Base-by-base conservation (phyloP, 2,329 filamentous ascomycete species). In the Ustilaginoidea virens region DNA sequence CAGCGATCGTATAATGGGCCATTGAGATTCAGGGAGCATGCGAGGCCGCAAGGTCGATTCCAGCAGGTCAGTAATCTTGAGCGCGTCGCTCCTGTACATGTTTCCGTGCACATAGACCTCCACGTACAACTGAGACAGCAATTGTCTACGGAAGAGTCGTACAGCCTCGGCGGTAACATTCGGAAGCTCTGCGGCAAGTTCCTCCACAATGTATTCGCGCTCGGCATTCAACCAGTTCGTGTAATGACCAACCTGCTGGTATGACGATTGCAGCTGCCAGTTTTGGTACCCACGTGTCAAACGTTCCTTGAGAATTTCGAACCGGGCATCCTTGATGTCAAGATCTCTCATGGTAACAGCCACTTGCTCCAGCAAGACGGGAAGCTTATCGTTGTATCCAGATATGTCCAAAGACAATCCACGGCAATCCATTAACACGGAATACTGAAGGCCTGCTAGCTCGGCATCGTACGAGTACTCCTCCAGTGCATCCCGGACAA, bases 381-480 rank as follows among this genome's bases (percentile, higher is more conserved):
- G 64, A 45, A 98, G 73, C 59, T 98, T 98, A 53, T 98, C 90
- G 42, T 94, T 98, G 58, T 96, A 98, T 0, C 90, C 90, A 17
- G 74, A 76, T 4, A 96, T 69, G 10, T 79, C 74, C 23, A 96
- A 59, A 33, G 80, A 75, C 17, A 96, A 49, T 0, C 86, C 86
- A 18, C 74, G 68, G 4, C 69, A 65, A 44, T 81, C 78, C 16
- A 78, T 67, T 4, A 63, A 63, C n/a, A 96, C 69, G 22, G 69
- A 73, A 48, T 96, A 96, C 35, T 80, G 71, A 25, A 98, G 55
- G 0, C 90, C 90, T 6, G 90, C 83, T 34, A 98, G 69, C 45
- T 96, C 86, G 1, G 90, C 90, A 51, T 94, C 87, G 45, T 98
- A 98, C 0, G 86, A 81, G 51, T 93, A 96, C 49, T 94, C 86